Evolutionary conservation across 139 green algal species (phyloP).

Genomic region (Volvox reticuliferus): DNA sequence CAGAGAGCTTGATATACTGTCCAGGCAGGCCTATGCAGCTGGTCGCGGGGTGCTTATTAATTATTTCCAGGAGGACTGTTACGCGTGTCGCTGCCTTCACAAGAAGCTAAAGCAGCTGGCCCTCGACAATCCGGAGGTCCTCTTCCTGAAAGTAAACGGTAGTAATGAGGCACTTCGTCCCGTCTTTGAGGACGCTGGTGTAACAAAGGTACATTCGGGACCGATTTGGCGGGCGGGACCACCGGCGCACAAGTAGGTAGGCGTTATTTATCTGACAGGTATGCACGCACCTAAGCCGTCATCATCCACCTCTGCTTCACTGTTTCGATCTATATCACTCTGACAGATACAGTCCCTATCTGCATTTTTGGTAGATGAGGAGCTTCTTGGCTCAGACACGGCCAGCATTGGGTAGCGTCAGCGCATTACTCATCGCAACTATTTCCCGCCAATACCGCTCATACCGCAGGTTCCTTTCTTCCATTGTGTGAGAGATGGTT

Average conservation of each 20-base stretch:
- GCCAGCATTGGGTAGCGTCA: no score
- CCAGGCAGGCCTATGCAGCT: not conserved
- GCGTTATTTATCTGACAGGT: no score
- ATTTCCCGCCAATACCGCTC: no score
- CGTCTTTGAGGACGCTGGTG: constrained; percentile 61
- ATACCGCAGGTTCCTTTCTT: constrained; percentile 40
- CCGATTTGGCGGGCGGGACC: no score
- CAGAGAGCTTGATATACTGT: not conserved
- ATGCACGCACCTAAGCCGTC: no score
- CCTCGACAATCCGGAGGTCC: constrained; percentile 57
- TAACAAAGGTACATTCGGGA: constrained; percentile 57
- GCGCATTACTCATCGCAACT: no score
- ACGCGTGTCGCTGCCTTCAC: constrained; percentile 61
- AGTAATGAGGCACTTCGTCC: constrained; percentile 49
- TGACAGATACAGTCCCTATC: no score
- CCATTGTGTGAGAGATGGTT: constrained; percentile 26
- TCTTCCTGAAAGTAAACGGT: constrained; percentile 77
- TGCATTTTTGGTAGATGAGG: no score
- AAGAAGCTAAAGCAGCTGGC: constrained; percentile 76
- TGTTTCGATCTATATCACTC: no score
- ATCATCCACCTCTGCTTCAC: no score
- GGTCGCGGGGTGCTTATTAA: constrained; percentile 64
- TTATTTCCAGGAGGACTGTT: constrained; percentile 72
- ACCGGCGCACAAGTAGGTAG: no score
- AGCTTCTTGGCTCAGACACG: no score